Base-by-base conservation (phyloP, 352 stramenopile genomes). In the Phytophthora aleatoria region DNA sequence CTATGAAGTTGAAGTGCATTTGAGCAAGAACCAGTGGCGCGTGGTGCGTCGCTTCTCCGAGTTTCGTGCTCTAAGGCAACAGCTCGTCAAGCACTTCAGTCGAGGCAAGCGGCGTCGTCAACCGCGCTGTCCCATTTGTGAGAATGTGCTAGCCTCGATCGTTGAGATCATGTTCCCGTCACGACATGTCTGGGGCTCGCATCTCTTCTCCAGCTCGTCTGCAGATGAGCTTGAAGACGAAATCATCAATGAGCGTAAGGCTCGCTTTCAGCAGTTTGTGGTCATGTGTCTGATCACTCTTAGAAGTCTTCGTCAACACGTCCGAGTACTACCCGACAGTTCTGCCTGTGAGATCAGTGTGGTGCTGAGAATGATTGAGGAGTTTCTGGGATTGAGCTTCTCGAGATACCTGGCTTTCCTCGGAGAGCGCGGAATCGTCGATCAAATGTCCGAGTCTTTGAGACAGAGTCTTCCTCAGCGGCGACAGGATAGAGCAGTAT, bases 361-460 rank as follows among this genome's bases (percentile, higher is more conserved):
- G 1, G 58, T 71, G 1, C 67, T 91, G 48, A 73, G 69, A 5
- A 41, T 85, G 63, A 79, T 91, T 35, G 85, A 93, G 41, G 82
- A 90, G 58, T 93, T 93, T 50, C 55, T 93, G 0, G 81, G 79
- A 0, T 68, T 93, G 10, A 89, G 68, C 50, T 93, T 90, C 57
- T 84, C 76, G 11, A 69, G 76, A 20, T 93, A 90, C 55, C 57
- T 89, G 28, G 57, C 58, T 9, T 93, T 93, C 39, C 71, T 93
- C 9, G 77, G 67, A 50, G 85, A 93, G 52, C 81, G 82, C 6
- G 85, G 85, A 2, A 71, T 91, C 10, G 75, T 83, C 47, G 60
- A 76, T 7, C 64, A 67, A 70, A 47, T 60, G 48, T 44, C 60
- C 3, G 62, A 68, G 10, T 61, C 57, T 41, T 27, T n/a, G 5